A percentile compares a stretch with the other conserved stretches of the same genome.
phyloP scores from a whole-genome alignment of 495 filamentous ascomycete genomes.

The Letharia lupina region DNA sequence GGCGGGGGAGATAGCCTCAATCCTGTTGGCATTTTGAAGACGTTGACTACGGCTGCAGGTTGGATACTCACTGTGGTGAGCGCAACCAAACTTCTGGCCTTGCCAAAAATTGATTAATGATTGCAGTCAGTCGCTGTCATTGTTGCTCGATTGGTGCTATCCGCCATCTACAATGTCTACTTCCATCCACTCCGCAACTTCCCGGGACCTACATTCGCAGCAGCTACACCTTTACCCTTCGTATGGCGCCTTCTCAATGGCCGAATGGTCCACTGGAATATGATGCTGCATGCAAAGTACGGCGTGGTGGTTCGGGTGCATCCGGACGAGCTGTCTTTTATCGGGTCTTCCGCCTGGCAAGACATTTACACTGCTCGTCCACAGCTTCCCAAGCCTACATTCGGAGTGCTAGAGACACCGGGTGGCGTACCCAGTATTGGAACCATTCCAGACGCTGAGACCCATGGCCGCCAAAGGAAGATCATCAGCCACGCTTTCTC shows the following conservation, averaged over 20 bases:
- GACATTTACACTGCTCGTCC: slow-evolving; percentile 22
- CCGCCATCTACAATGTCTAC: slow-evolving; percentile 37
- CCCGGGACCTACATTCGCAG: slow-evolving; percentile 37
- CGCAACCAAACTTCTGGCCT: not conserved
- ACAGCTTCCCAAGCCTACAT: slow-evolving; percentile 18
- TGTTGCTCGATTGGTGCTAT: slow-evolving; percentile 6
- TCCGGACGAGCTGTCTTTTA: slow-evolving; percentile 35
- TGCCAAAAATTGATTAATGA: not conserved
- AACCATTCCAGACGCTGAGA: slow-evolving; percentile 17
- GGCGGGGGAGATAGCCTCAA: not conserved
- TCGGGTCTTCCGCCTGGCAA: slow-evolving; percentile 25
- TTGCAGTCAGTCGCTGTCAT: slow-evolving; percentile 1
- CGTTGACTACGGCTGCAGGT: not conserved
- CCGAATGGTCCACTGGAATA: slow-evolving; percentile 17
- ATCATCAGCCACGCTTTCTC: slow-evolving; percentile 29
- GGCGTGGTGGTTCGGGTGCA: slow-evolving; percentile 34
- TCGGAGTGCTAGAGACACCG: not conserved
- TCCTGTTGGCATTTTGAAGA: not conserved
- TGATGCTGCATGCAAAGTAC: slow-evolving; percentile 33
- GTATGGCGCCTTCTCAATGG: slow-evolving; percentile 18
- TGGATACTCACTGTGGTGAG: slow-evolving; percentile 13
- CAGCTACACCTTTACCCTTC: slow-evolving; percentile 21
- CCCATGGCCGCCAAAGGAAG: slow-evolving; percentile 30
- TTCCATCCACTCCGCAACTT: slow-evolving; percentile 42
- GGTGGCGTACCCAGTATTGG: slow-evolving; percentile 1